phyloP scores from a whole-genome alignment of 2,329 filamentous ascomycete species.

The Fusarium drepaniforme region DNA sequence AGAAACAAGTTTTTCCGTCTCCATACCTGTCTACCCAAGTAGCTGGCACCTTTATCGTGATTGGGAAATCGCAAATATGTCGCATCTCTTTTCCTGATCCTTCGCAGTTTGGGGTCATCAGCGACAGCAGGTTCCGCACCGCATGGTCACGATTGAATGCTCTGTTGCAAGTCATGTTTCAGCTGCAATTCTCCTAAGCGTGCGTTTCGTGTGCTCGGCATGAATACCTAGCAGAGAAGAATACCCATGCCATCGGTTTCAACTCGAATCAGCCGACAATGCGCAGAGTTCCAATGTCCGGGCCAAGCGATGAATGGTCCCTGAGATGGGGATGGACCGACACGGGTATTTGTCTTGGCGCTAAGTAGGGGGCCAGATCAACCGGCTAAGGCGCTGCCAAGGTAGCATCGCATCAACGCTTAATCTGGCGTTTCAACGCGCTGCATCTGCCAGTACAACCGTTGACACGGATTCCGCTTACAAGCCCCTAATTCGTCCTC shows the following conservation, averaged over 20 bases:
- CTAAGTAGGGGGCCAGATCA: slow-evolving; percentile 19
- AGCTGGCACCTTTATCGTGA: not conserved
- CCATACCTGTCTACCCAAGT: not conserved
- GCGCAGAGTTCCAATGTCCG: not conserved
- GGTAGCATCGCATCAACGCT: slow-evolving; percentile 44
- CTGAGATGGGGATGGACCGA: slow-evolving; percentile 8
- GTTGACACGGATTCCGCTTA: slow-evolving; percentile 1
- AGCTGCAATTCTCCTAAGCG: not conserved
- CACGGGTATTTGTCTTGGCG: slow-evolving; percentile 31
- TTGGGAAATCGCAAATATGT: not conserved
- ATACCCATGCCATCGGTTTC: not conserved
- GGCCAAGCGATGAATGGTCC: slow-evolving; percentile 1
- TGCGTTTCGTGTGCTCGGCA: not conserved
- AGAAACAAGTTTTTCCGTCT: not conserved
- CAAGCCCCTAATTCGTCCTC: not conserved
- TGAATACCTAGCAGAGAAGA: not conserved
- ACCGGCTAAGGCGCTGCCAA: slow-evolving; percentile 38
- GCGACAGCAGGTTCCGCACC: not conserved
- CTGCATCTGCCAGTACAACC: slow-evolving; percentile 23
- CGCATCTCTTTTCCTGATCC: not conserved
- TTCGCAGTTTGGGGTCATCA: not conserved
- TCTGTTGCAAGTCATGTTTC: slow-evolving; percentile 1
- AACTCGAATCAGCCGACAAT: not conserved
- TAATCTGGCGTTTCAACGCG: slow-evolving; percentile 38
- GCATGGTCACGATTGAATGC: not conserved